A percentile compares a stretch with the other conserved stretches of the same genome.
These are phyloP conservation scores for Exophiala sideris DNA, from an alignment of 2,329 filamentous ascomycete genomes.

Conservation along the genomic window DNA sequence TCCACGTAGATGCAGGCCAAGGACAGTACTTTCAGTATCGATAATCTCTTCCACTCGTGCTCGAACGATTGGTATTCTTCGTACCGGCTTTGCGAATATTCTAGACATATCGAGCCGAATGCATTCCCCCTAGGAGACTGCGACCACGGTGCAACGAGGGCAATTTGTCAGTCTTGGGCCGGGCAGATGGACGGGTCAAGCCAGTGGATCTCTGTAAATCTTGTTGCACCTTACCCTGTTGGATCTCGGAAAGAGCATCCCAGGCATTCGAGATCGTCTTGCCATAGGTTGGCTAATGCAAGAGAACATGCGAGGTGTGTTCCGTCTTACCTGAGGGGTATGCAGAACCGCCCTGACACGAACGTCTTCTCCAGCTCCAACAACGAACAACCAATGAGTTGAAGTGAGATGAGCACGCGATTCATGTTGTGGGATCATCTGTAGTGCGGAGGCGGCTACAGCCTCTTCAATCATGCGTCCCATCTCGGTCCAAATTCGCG, in stretches of 20 bases:
- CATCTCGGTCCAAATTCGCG: background rate
- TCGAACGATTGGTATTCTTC: slow-evolving; percentile 16
- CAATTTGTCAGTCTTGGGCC: background rate
- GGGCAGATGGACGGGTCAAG: slow-evolving; percentile 1
- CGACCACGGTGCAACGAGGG: slow-evolving; percentile 2
- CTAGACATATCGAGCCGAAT: slow-evolving; percentile 7
- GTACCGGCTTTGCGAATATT: background rate
- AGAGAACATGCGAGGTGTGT: background rate
- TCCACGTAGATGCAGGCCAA: background rate
- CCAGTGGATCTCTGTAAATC: background rate
- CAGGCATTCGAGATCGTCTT: background rate
- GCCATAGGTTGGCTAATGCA: background rate
- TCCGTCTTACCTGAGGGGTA: background rate
- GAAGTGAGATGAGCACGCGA: background rate
- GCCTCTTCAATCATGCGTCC: background rate
- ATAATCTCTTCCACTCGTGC: slow-evolving; percentile 11
- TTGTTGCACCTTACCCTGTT: background rate
- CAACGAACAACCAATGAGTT: background rate
- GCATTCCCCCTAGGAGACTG: slow-evolving; percentile 6
- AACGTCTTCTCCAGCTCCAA: background rate
- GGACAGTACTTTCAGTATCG: background rate
- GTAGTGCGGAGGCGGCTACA: slow-evolving; percentile 19
- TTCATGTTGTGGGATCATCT: background rate
- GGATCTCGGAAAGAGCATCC: background rate
- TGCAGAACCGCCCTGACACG: background rate